Evolutionary conservation across 805 yeast genomes (phyloP).

Genomic region (Dipodascus geniculatus): DNA sequence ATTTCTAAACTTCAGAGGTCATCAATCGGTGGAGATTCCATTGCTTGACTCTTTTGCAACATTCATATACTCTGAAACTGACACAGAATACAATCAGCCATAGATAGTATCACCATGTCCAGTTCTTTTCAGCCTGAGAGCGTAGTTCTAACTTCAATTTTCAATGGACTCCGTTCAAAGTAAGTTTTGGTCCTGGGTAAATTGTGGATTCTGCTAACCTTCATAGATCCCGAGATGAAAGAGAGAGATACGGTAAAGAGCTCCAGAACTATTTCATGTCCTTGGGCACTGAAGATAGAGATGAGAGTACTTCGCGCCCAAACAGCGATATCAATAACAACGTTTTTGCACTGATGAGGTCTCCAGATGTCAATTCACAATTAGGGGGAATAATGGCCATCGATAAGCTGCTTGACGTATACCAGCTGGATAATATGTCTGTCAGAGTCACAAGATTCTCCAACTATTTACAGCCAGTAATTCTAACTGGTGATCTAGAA

Average conservation of each 20-base stretch:
- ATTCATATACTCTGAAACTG: too few species aligned
- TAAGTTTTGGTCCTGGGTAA: neutral
- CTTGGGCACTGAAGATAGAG: slow-evolving; percentile 66
- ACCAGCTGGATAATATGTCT: slow-evolving; percentile 71
- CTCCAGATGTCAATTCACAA: slow-evolving; percentile 57
- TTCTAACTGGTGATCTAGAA: slow-evolving; percentile 70
- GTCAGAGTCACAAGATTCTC: slow-evolving; percentile 84
- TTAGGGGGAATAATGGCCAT: slow-evolving; percentile 89
- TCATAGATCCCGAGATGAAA: slow-evolving; percentile 17
- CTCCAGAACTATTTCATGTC: slow-evolving; percentile 57
- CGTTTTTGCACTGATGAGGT: slow-evolving; percentile 74
- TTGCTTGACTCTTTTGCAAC: too few species aligned
- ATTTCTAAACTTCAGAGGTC: too few species aligned
- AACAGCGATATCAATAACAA: slow-evolving; percentile 79
- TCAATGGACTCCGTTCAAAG: slow-evolving; percentile 1
- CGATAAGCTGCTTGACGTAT: slow-evolving; percentile 75
- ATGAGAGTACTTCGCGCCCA: slow-evolving; percentile 71
- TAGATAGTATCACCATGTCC: neutral
- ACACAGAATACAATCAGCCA: neutral
- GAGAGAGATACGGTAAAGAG: slow-evolving; percentile 49
- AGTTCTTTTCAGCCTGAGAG: neutral
- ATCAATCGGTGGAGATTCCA: neutral
- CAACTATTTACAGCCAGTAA: slow-evolving; percentile 70
- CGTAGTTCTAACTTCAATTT: neutral
- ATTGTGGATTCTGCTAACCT: neutral